Conservation (phyloP, 768 basidiomycete species). For the Guyanaporus albipodus region DNA sequence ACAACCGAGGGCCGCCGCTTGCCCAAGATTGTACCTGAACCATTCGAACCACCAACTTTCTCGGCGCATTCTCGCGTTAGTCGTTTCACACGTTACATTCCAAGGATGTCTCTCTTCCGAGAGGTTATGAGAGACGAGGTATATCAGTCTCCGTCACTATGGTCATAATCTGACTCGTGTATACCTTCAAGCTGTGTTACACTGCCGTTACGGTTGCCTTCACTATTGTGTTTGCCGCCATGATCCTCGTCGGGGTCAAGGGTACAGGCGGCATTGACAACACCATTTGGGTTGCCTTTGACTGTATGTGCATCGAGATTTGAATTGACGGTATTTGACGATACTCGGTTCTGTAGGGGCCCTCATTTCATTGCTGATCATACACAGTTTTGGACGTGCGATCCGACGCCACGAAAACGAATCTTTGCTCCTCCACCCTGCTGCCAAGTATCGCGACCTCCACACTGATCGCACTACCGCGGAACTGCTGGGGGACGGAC, state of each 20-base stretch:
- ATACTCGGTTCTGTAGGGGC: conserved; percentile 3
- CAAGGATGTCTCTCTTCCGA: conserved; percentile 51
- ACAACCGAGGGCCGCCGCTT: conserved; percentile 5
- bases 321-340: conserved; percentile 6
- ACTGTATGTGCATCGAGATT: conserved; percentile 40
- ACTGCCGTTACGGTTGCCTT: conserved; percentile 50
- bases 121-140: conserved; percentile 64
- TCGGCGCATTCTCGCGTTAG: conserved; percentile 25
- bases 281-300: conserved; percentile 49
- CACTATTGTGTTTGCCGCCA: conserved; percentile 45
- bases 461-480: conserved; percentile 7
- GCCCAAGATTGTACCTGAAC: background rate
- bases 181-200: conserved; percentile 43
- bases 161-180: background rate
- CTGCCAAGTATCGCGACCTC: conserved; percentile 3
- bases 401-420: conserved; percentile 6
- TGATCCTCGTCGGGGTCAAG: conserved; percentile 49
- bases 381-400: conserved; percentile 6
- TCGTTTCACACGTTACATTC: conserved; percentile 43
- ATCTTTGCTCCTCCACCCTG: conserved; percentile 2
- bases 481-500: conserved; percentile 4
- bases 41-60: conserved; percentile 11
- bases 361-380: conserved; percentile 2
- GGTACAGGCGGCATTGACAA: conserved; percentile 43
- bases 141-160: conserved; percentile 1